Base-by-base conservation (phyloP, 768 basidiomycete genomes). In the Phylloporus rhodoxanthus region DNA sequence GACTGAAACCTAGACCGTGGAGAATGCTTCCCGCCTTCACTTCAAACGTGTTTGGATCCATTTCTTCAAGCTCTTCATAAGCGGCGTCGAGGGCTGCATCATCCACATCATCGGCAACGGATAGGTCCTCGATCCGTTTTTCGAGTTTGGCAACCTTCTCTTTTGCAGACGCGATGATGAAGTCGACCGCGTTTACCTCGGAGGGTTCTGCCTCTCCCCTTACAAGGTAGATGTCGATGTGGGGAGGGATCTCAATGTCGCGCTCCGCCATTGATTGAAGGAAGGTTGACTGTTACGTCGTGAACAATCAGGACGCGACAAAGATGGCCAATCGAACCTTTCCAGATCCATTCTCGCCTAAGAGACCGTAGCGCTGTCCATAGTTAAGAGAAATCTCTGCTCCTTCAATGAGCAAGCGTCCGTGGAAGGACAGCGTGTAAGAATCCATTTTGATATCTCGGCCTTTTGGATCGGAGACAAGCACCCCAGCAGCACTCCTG, bases 281-380 rank as follows among this genome's bases (percentile, higher is more conserved):
- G 75, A 96, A 91, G 3, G 94, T 98, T 1, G 95, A 96, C 91
- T 94, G 60, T 13, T 25, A 39, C 11, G 15, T 43, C 19, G 39
- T 61, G 34, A 48, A 19, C 23, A 8, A 47, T 43, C 26, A 25
- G 48, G 50, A 48, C 45, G 37, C 43, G 48, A 47, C 7, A 42
- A 48, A 0, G 46, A 32, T 20, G 32, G 59, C 60, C 42, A 38
- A 48, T 60, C 73, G 47, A 54, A 93, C 93, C 84, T 99, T 99
- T 73, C 95, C 95, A n/a, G 90, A 94, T 28, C 95, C 95, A 65
- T 99, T 98, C 68, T 97, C 92, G 32, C 95, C 95, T 37, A 99
- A 75, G 28, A 99, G 76, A 68, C 96, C 96, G 62, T 99, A 99
- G 56, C 91, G 74, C 64, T 94, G 89, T 1, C 91, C 91, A 58